A percentile compares a stretch with the other conserved stretches of the same genome.
phyloP scores from a whole-genome alignment of 805 yeast genomes.

The Nakazawaea ernobii region DNA sequence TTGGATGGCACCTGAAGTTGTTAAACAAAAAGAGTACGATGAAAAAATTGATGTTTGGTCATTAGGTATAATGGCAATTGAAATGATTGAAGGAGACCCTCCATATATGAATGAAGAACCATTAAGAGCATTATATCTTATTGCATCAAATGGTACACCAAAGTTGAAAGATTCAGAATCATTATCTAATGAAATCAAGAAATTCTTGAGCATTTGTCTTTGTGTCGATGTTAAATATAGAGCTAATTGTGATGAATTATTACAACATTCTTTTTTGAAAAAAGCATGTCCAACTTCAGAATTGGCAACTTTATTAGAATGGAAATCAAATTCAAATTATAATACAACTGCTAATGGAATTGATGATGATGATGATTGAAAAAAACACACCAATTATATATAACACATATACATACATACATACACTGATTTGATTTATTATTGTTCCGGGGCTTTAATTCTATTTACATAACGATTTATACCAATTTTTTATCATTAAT shows the following conservation, averaged over 20 bases:
- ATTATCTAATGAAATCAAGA: slow-evolving; percentile 70
- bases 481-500: too few relatives aligned
- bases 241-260: slow-evolving; percentile 83
- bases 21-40: slow-evolving; percentile 89
- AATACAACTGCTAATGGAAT: slow-evolving; percentile 2
- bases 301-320: slow-evolving; percentile 53
- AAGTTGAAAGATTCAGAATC: slow-evolving; percentile 76
- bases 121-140: slow-evolving; percentile 83
- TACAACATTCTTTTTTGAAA: slow-evolving; percentile 68
- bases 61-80: slow-evolving; percentile 95
- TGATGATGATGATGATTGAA: slow-evolving; percentile 1
- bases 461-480: too few relatives aligned
- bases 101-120: slow-evolving; percentile 97
- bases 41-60: slow-evolving; percentile 98
- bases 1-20: slow-evolving; percentile 99
- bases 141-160: slow-evolving; percentile 97
- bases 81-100: slow-evolving; percentile 99
- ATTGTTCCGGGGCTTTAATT: too few relatives aligned
- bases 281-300: slow-evolving; percentile 57
- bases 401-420: neutral
- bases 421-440: neutral
- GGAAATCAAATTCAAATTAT: slow-evolving; percentile 21
- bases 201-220: slow-evolving; percentile 82
- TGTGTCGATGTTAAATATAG: slow-evolving; percentile 92
- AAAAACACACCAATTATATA: neutral